Base-by-base conservation (phyloP, 306 rosid genomes). In the Vigna angularis region DNA sequence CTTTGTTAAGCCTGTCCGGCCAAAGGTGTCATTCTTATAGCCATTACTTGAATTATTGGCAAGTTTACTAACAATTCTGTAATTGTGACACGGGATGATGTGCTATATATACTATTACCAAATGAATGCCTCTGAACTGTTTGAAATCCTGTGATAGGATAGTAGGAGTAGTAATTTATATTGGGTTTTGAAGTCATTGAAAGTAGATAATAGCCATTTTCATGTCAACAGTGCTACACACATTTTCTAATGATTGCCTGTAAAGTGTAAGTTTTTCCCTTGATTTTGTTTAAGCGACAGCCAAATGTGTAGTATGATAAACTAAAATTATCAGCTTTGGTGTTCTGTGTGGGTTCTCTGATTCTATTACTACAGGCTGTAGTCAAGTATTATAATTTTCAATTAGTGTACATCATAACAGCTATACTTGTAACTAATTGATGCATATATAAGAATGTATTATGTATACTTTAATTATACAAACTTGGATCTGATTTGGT, bases 1-100 rank as follows among this genome's bases (percentile, higher is more conserved):
- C 74, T 94, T 93, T 75, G 91, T 91, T 63, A 93, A 95, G 85
- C 93, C 94, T 18, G 90, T 95, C 83, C 86, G 88, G 45, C 86
- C 99, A 7, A 95, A 95, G 98, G 98, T 95, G 70, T 81, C 70
- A 26, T 52, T 74, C 72, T 49, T 69, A 44, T 40, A 71, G 34
- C 15, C 9, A 40, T 58, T 28, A 32, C 52, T 38, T 26, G 9
- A 78, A 45, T 67, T 84, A 61, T 67, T 55, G 13, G 40, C 36
- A 56, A 28, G 11, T 68, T 74, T 24, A 8, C 13, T 22, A 15
- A 26, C 32, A 24, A 63, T 45, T 79, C 73, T 78, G 50, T 47
- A 63, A 24, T 42, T 64, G 53, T 59, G 66, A 40, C 70, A 9
- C 48, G 34, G 12, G 28, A 66, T 77, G 17, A 26, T 17, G 26